Evolutionary conservation across 192 early-diverging fungal species (phyloP).

Genomic region (Coemansia sp.): DNA sequence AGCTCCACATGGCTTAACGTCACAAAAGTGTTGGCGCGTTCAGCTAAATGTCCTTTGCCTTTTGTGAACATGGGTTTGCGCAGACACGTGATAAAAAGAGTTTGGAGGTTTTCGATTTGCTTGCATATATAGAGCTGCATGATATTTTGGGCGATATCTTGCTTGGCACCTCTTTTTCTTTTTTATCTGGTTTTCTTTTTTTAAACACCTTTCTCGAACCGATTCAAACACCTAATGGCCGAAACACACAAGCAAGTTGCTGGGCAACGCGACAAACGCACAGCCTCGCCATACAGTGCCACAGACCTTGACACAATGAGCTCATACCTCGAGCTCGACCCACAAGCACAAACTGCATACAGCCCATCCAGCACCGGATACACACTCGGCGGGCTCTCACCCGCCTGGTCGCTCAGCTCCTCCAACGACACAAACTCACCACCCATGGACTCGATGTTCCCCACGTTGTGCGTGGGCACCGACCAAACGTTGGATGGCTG

Average conservation of each 20-base stretch:
- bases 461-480: not conserved
- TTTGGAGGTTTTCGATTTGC: constrained; percentile 6
- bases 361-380: not conserved
- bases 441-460: too few species aligned
- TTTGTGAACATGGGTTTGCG: not conserved
- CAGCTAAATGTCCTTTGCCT: not conserved
- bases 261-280: not conserved
- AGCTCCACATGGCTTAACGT: too few species aligned
- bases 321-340: constrained; percentile 4
- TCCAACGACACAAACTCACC: constrained; percentile 11
- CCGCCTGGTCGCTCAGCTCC: constrained; percentile 41
- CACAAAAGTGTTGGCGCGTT: too few species aligned
- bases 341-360: not conserved
- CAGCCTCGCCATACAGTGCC: not conserved
- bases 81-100: not conserved
- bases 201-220: not conserved
- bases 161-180: not conserved
- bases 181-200: not conserved
- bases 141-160: not conserved
- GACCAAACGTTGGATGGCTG: constrained; percentile 41
- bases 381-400: constrained; percentile 13
- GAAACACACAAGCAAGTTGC: constrained; percentile 1
- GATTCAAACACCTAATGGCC: not conserved
- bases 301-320: not conserved
- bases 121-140: not conserved